phyloP scores from a whole-genome alignment of 768 basidiomycete species.

The Psilocybe cubensis region DNA sequence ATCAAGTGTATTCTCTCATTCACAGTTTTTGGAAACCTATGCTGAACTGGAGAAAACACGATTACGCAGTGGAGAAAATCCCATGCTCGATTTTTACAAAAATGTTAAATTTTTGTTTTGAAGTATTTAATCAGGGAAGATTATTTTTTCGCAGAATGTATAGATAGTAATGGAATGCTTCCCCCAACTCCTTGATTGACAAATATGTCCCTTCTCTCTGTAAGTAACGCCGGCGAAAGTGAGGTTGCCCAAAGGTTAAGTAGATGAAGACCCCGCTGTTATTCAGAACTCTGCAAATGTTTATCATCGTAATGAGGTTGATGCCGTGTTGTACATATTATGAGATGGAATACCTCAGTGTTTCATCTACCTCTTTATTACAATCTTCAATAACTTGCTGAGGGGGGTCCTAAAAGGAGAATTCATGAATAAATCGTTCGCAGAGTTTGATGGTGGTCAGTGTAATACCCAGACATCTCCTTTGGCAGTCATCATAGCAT shows the following conservation, averaged over 20 bases:
- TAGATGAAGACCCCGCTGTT: conserved; percentile 70
- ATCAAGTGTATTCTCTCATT: conserved; percentile 84
- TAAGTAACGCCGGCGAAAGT: conserved; percentile 78
- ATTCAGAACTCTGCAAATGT: conserved; percentile 62
- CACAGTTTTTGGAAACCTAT: conserved; percentile 88
- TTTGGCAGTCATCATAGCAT: conserved; percentile 86
- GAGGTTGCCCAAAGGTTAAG: conserved; percentile 88
- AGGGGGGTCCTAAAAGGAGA: conserved; percentile 65
- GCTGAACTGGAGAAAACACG: conserved; percentile 74
- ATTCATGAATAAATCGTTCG: background rate
- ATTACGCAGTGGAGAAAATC: conserved; percentile 83
- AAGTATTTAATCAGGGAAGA: conserved; percentile 12
- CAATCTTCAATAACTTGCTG: conserved; percentile 71
- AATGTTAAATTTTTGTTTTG: conserved; percentile 94
- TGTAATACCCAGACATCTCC: conserved; percentile 77
- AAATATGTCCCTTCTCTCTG: conserved; percentile 57
- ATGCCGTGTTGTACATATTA: background rate
- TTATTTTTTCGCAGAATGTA: conserved; percentile 60
- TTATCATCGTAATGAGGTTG: background rate
- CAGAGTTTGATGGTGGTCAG: background rate
- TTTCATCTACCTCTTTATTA: conserved; percentile 76
- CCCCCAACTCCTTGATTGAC: conserved; percentile 73
- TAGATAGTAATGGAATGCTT: conserved; percentile 84
- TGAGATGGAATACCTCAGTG: conserved; percentile 52
- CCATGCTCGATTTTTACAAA: conserved; percentile 86